phyloP scores from a whole-genome alignment of 352 stramenopile genomes.

The Phytophthora ohioensis region DNA sequence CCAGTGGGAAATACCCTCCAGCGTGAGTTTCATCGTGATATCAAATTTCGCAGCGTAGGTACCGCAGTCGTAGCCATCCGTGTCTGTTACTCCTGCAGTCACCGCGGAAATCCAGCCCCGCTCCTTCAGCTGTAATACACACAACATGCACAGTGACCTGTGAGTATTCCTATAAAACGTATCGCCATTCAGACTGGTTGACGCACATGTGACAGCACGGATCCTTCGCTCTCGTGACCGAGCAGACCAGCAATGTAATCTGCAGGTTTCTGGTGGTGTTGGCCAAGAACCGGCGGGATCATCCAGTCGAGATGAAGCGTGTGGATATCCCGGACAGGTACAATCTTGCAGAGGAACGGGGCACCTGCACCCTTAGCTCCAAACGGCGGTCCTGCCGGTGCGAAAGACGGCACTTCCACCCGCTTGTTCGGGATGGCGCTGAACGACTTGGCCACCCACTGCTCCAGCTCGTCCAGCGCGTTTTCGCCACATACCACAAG shows the following conservation, averaged over 20 bases:
- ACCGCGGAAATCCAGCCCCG: conserved; percentile 80
- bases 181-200: neutral
- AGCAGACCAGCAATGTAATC: conserved; percentile 85
- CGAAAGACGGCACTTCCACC: conserved; percentile 55
- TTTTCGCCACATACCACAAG: conserved; percentile 84
- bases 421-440: conserved; percentile 68
- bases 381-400: conserved; percentile 55
- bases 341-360: conserved; percentile 68
- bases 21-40: conserved; percentile 78
- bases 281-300: conserved; percentile 73
- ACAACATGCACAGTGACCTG: neutral
- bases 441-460: conserved; percentile 72
- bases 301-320: conserved; percentile 82
- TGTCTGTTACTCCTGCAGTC: conserved; percentile 74
- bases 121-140: conserved; percentile 67
- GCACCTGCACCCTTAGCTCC: conserved; percentile 45
- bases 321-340: conserved; percentile 84
- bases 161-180: conserved; percentile 11
- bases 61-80: conserved; percentile 75
- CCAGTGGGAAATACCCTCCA: conserved; percentile 68
- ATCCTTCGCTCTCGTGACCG: conserved; percentile 87
- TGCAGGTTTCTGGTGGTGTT: conserved; percentile 78
- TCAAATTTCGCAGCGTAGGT: conserved; percentile 77
- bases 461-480: conserved; percentile 70
- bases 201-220: conserved; percentile 78